Evolutionary conservation across 768 basidiomycete species (phyloP), one percentile per base, ranked within the genome.

Genomic region (Rickenella mellea): DNA sequence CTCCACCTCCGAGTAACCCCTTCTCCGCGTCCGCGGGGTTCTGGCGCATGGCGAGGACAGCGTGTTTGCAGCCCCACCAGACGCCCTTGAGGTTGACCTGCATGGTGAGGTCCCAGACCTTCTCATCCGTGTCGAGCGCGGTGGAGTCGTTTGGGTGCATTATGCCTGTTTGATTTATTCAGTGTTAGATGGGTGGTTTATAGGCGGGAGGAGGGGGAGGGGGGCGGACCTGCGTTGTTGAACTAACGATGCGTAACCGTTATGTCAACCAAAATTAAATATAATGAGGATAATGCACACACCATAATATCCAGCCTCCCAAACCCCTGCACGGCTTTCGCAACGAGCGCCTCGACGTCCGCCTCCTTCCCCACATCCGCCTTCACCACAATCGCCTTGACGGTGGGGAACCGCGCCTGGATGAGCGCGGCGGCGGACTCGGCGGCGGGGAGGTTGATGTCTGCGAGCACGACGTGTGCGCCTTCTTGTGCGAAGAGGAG

Each of bases 11-110:
- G 54, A 74, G 81, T 10, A 98, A 74, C 3, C 87, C 85, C 61
- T 83, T 89, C 47, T 74, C 65, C 46, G 74, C 73, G 44, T 97
- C 92, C 35, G 76, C 76, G 9, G 88, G 76, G 63, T 99, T 99
- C 48, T 88, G 64, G 46, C 89, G 81, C 94, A 99, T 99, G 27
- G 96, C 96, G 40, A 83, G 69, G 56, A 99, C 93, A 5, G 94
- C 96, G 55, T 98, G 83, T 65, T 97, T 98, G 73, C 86, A 93
- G 25, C 96, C 96, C 82, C 84, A 99, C 96, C 94, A 98, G 46
- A 98, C 96, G 40, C 96, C 96, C 65, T 98, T 99, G 56, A 94
- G 77, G 61, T 98, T 98, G 68, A 97, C 80, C 48, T 82, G 75
- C 82, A 87, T 87, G 2, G 87, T 90, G 44, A 90, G 68, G 57